Conservation (phyloP, 208 protist species). For the Trypanosoma caninum region DNA sequence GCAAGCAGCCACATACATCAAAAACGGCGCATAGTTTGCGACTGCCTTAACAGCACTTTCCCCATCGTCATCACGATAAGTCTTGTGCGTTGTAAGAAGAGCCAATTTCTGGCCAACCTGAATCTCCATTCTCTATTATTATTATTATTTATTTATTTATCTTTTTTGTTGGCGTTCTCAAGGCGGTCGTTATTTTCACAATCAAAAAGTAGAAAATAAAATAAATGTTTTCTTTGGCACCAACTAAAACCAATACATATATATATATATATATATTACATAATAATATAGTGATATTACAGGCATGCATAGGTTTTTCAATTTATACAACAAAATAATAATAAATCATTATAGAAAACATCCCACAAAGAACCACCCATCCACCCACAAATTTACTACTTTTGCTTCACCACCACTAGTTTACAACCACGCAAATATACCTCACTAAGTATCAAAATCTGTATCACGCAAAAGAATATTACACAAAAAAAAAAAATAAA, state of each 20-base stretch:
- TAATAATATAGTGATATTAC: no score
- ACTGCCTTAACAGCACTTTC: constrained; percentile 37
- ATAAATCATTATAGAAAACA: no score
- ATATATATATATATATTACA: constrained; percentile 1
- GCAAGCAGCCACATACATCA: constrained; percentile 35
- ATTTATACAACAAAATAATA: neutral
- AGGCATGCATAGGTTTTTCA: no score
- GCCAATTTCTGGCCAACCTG: constrained; percentile 32
- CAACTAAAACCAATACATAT: no score
- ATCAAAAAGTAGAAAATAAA: constrained; percentile 5
- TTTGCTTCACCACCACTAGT: neutral
- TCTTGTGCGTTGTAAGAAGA: constrained; percentile 64
- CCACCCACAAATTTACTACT: neutral
- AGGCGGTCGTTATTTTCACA: neutral
- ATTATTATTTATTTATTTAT: neutral
- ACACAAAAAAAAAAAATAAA: no score
- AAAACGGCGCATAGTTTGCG: constrained; percentile 45
- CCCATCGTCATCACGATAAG: constrained; percentile 44
- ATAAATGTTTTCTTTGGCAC: neutral
- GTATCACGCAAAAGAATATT: no score
- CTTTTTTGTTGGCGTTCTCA: neutral
- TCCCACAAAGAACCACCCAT: no score
- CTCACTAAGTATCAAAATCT: neutral
- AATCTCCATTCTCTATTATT: constrained; percentile 43
- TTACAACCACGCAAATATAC: no score